These are phyloP conservation scores for Meira nashicola DNA, from an alignment of 1,284 basidiomycete species.

Conservation along the genomic window DNA sequence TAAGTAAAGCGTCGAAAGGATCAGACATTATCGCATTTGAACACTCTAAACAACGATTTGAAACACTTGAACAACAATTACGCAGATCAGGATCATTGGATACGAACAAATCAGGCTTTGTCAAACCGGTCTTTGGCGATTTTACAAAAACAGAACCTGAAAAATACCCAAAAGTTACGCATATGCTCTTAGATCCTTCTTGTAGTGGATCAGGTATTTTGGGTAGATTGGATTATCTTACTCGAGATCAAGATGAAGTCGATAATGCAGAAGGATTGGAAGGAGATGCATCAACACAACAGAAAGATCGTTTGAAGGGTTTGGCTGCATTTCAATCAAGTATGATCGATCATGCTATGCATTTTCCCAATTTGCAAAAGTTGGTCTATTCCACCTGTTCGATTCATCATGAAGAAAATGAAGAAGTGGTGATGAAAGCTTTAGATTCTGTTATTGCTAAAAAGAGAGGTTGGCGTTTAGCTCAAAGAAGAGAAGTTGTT, in stretches of 20 bases:
- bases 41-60: slow-evolving; percentile 23
- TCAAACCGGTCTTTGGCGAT: slow-evolving; percentile 17
- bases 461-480: slow-evolving; percentile 30
- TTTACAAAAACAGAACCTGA: neutral
- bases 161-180: slow-evolving; percentile 21
- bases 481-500: slow-evolving; percentile 24
- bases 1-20: slow-evolving; percentile 12
- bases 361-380: slow-evolving; percentile 62
- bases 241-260: slow-evolving; percentile 1
- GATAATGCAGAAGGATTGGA: neutral
- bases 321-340: slow-evolving; percentile 63
- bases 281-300: neutral
- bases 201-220: slow-evolving; percentile 48
- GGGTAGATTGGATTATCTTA: slow-evolving; percentile 41
- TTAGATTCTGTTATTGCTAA: slow-evolving; percentile 28
- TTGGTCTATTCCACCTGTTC: slow-evolving; percentile 97
- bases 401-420: slow-evolving; percentile 84
- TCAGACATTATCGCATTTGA: slow-evolving; percentile 38
- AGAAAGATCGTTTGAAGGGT: slow-evolving; percentile 14
- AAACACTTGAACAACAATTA: slow-evolving; percentile 25
- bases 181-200: slow-evolving; percentile 46
- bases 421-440: slow-evolving; percentile 65
- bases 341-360: slow-evolving; percentile 92
- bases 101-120: neutral
- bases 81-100: slow-evolving; percentile 14